Conservation (phyloP, 495 filamentous ascomycete species). For the Coniosporium apollinis region DNA sequence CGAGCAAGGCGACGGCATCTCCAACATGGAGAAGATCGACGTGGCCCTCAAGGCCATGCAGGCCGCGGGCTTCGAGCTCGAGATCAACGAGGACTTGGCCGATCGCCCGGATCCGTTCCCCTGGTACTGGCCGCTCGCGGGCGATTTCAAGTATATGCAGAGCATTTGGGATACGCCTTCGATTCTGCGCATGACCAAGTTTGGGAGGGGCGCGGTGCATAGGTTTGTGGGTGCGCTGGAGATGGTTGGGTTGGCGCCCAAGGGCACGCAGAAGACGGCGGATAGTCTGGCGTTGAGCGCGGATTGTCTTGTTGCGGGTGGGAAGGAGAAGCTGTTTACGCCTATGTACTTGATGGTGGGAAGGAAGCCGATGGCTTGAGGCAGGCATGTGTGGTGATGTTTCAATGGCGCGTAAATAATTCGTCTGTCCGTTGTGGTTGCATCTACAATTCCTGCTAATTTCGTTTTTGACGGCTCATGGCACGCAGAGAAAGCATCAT, state of each 20-base stretch:
- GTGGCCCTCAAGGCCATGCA: constrained; percentile 77
- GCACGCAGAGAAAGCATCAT: too few relatives aligned
- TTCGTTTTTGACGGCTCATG: too few relatives aligned
- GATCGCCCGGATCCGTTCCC: constrained; percentile 60
- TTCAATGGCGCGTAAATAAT: too few relatives aligned
- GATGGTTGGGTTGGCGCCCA: constrained; percentile 54
- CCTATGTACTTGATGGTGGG: constrained; percentile 99
- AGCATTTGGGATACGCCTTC: constrained; percentile 67
- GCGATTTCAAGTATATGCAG: constrained; percentile 66
- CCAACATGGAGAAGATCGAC: constrained; percentile 88
- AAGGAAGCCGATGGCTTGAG: constrained; percentile 47
- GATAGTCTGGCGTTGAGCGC: constrained; percentile 70
- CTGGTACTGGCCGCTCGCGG: constrained; percentile 91
- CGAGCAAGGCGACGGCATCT: constrained; percentile 92
- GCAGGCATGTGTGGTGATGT: too few relatives aligned
- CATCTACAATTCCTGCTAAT: too few relatives aligned
- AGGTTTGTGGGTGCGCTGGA: constrained; percentile 68
- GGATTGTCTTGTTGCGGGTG: constrained; percentile 81
- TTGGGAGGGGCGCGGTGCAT: constrained; percentile 61
- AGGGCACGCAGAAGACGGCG: constrained; percentile 88
- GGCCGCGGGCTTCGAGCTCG: constrained; percentile 71
- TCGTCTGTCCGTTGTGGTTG: too few relatives aligned
- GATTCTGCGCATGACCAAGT: constrained; percentile 78
- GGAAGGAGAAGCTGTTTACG: constrained; percentile 84
- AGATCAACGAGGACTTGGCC: constrained; percentile 81